A percentile compares a stretch with the other conserved stretches of the same genome.
These are phyloP conservation scores for Pichia rugopelliculosa DNA, from an alignment of 805 yeast genomes.

Conservation along the genomic window DNA sequence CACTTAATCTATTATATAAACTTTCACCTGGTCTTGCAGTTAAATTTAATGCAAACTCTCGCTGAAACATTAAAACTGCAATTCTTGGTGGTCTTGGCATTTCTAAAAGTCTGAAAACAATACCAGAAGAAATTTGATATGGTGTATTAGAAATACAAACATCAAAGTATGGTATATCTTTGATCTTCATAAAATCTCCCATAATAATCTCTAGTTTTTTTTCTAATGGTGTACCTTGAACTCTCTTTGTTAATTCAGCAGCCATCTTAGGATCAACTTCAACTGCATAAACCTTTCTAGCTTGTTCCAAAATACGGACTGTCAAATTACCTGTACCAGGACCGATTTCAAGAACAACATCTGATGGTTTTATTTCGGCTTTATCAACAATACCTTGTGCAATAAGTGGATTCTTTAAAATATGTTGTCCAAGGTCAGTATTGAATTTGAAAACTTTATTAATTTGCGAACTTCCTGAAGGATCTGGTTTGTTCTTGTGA, in stretches of 20 bases:
- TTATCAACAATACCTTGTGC: constrained; percentile 98
- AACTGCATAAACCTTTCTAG: constrained; percentile 88
- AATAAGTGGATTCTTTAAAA: constrained; percentile 88
- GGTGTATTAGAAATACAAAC: constrained; percentile 97
- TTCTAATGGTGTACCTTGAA: constrained; percentile 91
- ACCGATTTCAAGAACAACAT: constrained; percentile 91
- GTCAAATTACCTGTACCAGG: constrained; percentile 99
- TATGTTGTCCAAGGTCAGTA: constrained; percentile 95
- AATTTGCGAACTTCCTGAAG: constrained; percentile 60
- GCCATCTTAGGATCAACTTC: constrained; percentile 99
- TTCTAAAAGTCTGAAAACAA: constrained; percentile 85
- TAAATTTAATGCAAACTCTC: constrained; percentile 91
- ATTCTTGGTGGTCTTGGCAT: constrained; percentile 94
- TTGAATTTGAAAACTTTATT: constrained; percentile 92
- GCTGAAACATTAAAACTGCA: constrained; percentile 92
- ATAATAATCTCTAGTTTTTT: constrained; percentile 84
- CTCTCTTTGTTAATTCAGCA: constrained; percentile 94
- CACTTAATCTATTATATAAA: constrained; percentile 85
- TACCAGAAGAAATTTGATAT: constrained; percentile 93
- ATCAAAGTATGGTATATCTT: constrained; percentile 81
- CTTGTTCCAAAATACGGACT: constrained; percentile 84
- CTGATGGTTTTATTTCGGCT: constrained; percentile 88
- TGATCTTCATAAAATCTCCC: constrained; percentile 95
- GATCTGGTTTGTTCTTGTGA: constrained; percentile 38
- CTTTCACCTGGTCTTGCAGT: constrained; percentile 96